Base-by-base conservation (phyloP, 352 stramenopile species). In the Globisporangium ultimum region DNA sequence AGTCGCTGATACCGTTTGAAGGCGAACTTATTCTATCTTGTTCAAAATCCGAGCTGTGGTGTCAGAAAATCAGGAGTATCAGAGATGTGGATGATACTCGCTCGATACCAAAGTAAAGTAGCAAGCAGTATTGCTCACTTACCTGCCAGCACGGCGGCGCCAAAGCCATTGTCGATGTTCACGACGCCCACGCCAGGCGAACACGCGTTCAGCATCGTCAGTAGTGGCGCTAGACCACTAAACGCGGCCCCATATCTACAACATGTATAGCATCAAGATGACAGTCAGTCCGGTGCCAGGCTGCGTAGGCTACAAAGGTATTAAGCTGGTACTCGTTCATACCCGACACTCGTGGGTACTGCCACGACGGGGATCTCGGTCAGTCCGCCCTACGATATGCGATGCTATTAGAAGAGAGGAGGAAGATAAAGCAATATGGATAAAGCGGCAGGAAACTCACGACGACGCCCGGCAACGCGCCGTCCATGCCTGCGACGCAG, bases 131-230 rank as follows among this genome's bases (percentile, higher is more conserved):
- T n/a, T n/a, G n/a, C n/a, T n/a, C 38, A 43, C 8, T 59, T 65
- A 94, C 85, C 80, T 72, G 95, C 97, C 24, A 98, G 86, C 0
- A 97, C 93, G 10, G 96, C 97, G 5, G 93, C 97, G 7, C 96
- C 96, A 75, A 99, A 99, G 38, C 97, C 97, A 67, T 99, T 99
- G 74, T 99, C 97, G 61, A 99, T 98, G 71, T 99, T 99, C n/a
- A 99, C 94, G 41, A 99, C 95, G n/a, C 90, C 92, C 2, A 99
- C 95, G n/a, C 97, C 97, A 14, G 97, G 97, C 45, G 93, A 97
- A 68, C 96, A 99, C 18, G 89, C 95, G 71, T 99, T 99, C 36
- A 99, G 78, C 96, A 99, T 99, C 11, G 96, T 98, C 17, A 99
- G 72, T 48, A 99, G 74, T 0, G 96, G 96, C 52, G 93, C 96